Evolutionary conservation across 2,329 filamentous ascomycete species (phyloP), one percentile per base, ranked within the genome.

Genomic region (Fusarium sp.): DNA sequence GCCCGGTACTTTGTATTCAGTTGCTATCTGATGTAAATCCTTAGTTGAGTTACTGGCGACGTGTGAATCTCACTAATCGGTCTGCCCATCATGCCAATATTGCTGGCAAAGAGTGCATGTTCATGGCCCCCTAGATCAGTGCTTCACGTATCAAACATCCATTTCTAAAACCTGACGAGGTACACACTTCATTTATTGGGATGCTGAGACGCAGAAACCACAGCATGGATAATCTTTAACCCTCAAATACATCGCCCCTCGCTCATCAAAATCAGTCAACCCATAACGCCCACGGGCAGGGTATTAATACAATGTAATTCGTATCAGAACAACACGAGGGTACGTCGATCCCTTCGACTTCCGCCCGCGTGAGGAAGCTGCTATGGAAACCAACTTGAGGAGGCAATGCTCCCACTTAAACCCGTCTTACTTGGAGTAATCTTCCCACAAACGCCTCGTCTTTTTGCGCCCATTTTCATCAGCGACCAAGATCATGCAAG

Each of bases 261-360:
- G 39, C 49, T 50, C 65, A 53, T 48, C 55, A 56, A 65, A 58
- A 64, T 60, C 57, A 59, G 47, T 46, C 59, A 67, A 55, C 57
- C 63, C 54, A 70, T 21, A 67, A 65, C 62, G 64, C 66, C 63
- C 53, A 63, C 62, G 42, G 64, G 68, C 56, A 70, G 63, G 71
- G 71, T 72, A 73, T 73, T 73, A 68, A 65, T 70, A 73, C 66
- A 65, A 65, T 46, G 59, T 56, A 67, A 68, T 56, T 57, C 56
- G 64, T 50, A 46, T 51, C 56, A 60, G 52, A 65, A 56, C 50
- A 58, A 48, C 44, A 58, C 42, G 49, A 62, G 62, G 53, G 43
- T 52, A 56, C 53, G n/a, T 32, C 42, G 48, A 49, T 59, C 54
- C 60, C 44, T 36, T 55, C 42, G 43, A 32, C 46, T 70, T 70